These are phyloP conservation scores for Venturia oleaginea DNA, from an alignment of 2,329 filamentous ascomycete species.

Conservation along the genomic window DNA sequence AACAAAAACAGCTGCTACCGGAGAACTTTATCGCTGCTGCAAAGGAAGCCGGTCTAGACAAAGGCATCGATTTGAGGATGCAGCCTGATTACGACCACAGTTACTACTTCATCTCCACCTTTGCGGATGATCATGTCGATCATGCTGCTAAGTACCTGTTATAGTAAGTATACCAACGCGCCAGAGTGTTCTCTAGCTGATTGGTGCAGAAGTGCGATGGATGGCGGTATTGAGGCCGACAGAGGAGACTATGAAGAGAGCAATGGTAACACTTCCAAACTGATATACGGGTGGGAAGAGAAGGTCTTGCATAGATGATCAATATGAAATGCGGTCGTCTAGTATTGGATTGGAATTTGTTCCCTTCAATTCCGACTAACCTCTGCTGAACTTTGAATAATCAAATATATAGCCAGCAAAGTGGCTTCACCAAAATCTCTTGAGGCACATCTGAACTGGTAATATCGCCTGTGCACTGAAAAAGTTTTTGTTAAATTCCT, in stretches of 20 bases:
- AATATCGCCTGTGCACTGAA: too few relatives aligned
- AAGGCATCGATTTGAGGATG: conserved; percentile 69
- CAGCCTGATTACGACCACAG: conserved; percentile 93
- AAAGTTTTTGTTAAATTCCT: too few relatives aligned
- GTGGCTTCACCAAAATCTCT: too few relatives aligned
- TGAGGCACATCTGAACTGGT: too few relatives aligned
- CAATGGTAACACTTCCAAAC: too few relatives aligned
- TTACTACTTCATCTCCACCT: conserved; percentile 92
- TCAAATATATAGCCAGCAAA: too few relatives aligned
- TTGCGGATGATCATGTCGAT: conserved; percentile 81
- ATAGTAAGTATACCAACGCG: not conserved
- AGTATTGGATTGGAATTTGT: too few relatives aligned
- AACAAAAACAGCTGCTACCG: conserved; percentile 81
- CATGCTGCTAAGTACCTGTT: conserved; percentile 78
- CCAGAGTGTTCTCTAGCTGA: not conserved
- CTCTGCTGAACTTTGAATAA: too few relatives aligned
- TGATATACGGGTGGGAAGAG: too few relatives aligned
- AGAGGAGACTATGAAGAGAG: not conserved
- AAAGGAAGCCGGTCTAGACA: conserved; percentile 55
- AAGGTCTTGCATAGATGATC: too few relatives aligned
- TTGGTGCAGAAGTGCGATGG: not conserved
- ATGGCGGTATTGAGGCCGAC: not conserved
- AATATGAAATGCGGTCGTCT: too few relatives aligned
- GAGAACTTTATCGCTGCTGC: conserved; percentile 84
- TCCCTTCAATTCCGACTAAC: too few relatives aligned